A percentile compares a stretch with the other conserved stretches of the same genome.
Conservation (phyloP, 352 stramenopile genomes). For the Globisporangium iwayamae region DNA sequence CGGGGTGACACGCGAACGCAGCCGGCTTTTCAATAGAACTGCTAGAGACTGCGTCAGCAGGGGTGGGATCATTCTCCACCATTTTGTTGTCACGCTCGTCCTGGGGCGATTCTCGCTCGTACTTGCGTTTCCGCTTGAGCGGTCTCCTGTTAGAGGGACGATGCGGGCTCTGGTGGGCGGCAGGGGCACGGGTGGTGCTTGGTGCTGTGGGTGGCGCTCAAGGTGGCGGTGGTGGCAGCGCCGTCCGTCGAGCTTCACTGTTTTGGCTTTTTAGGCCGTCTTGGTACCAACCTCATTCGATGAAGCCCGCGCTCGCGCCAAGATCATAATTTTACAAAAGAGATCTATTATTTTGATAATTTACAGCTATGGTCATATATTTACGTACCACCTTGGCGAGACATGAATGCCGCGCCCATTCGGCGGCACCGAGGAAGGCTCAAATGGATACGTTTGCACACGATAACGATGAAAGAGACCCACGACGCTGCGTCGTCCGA, state of each 20-base stretch:
- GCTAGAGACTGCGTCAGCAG: background rate
- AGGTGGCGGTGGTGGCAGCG: too few species aligned
- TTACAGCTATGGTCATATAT: too few species aligned
- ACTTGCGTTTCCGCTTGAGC: background rate
- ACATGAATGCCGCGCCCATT: too few species aligned
- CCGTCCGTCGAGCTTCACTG: background rate
- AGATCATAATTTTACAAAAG: too few species aligned
- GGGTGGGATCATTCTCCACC: background rate
- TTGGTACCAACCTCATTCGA: too few species aligned
- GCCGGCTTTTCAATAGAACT: background rate
- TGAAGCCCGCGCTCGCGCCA: too few species aligned
- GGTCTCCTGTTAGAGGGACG: background rate
- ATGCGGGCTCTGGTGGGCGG: background rate
- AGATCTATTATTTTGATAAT: too few species aligned
- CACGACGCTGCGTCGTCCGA: background rate
- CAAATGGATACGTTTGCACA: slow-evolving; percentile 8
- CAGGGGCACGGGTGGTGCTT: background rate
- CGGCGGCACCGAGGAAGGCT: background rate
- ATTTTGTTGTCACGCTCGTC: background rate
- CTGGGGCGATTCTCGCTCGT: too few species aligned
- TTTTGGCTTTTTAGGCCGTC: too few species aligned
- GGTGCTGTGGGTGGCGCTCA: too few species aligned
- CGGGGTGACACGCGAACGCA: slow-evolving; percentile 13
- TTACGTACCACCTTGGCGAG: too few species aligned
- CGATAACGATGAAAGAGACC: slow-evolving; percentile 10